These are phyloP conservation scores for Pestalotiopsis sp. DNA, from an alignment of 2,329 filamentous ascomycete genomes.

Conservation along the genomic window DNA sequence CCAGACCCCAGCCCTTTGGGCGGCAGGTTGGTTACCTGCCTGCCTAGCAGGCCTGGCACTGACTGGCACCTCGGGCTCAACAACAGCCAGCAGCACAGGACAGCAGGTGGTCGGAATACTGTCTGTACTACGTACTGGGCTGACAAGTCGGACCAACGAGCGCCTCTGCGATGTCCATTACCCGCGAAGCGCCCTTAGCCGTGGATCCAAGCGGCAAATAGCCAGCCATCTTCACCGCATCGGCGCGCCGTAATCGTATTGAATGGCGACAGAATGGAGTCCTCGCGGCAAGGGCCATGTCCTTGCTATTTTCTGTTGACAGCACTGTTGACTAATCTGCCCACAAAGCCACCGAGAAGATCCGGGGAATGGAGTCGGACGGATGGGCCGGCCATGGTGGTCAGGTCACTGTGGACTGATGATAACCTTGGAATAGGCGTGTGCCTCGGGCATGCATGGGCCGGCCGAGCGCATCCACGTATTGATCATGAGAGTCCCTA, in stretches of 20 bases:
- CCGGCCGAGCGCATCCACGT: neutral
- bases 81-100: neutral
- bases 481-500: neutral
- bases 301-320: constrained; percentile 2
- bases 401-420: neutral
- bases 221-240: constrained; percentile 6
- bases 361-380: constrained; percentile 4
- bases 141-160: neutral
- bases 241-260: constrained; percentile 1
- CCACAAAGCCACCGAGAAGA: constrained; percentile 12
- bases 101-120: neutral
- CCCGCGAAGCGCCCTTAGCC: constrained; percentile 2
- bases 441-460: neutral
- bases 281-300: neutral
- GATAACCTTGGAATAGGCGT: neutral
- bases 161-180: neutral
- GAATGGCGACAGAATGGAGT: neutral
- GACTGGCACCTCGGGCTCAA: neutral
- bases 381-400: constrained; percentile 1
- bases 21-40: too few species aligned
- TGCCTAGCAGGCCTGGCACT: too few species aligned
- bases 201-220: constrained; percentile 5
- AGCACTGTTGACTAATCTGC: constrained; percentile 7
- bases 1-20: too few species aligned
- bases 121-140: neutral